Evolutionary conservation across 257 asterid genomes (phyloP), one percentile per base, ranked within the genome.

Genomic region (Linderniella brevidens): DNA sequence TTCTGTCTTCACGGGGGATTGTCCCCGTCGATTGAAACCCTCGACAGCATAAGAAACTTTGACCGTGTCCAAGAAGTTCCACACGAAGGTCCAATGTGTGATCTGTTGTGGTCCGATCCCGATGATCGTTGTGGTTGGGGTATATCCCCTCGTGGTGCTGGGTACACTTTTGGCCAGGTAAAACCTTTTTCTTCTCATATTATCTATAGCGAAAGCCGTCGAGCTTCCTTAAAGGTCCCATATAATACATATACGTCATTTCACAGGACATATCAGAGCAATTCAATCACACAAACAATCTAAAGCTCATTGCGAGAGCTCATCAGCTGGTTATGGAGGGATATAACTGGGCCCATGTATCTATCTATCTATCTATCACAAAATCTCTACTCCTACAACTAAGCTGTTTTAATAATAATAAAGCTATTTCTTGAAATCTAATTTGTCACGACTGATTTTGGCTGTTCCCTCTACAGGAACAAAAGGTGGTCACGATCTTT

Each of bases 261-360:
- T 25, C 4, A 36, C 72, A 80, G 85, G 93, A 80, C 60, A 80
- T 80, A 18, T 80, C 93, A 9, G 88, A 80, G 74, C 93, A 80
- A 65, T 80, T 77, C 68, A 69, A 80, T 61, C 82, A 77, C 54
- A 68, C 78, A 20, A 80, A 80, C 76, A 77, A 49, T 53, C 58
- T 80, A 54, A 80, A 77, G 73, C 82, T 80, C 41, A 77, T 80
- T 70, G 93, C 93, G 17, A 72, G 93, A 72, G 93, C 93, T 53
- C 93, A 80, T 54, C 88, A 80, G 67, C 88, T 80, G 49, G 93
- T 80, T 63, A 80, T 80, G 93, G 93, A 80, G 69, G 93, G 93
- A 61, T 80, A 69, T 49, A 80, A 80, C 64, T 80, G 93, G 88
- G 84, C 84, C 43, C 93, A 80, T 65, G 93, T 80, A 25, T n/a